Evolutionary conservation across 2,329 filamentous ascomycete species (phyloP), one percentile per base, ranked within the genome.

Genomic region (Penicillium janthinellum): DNA sequence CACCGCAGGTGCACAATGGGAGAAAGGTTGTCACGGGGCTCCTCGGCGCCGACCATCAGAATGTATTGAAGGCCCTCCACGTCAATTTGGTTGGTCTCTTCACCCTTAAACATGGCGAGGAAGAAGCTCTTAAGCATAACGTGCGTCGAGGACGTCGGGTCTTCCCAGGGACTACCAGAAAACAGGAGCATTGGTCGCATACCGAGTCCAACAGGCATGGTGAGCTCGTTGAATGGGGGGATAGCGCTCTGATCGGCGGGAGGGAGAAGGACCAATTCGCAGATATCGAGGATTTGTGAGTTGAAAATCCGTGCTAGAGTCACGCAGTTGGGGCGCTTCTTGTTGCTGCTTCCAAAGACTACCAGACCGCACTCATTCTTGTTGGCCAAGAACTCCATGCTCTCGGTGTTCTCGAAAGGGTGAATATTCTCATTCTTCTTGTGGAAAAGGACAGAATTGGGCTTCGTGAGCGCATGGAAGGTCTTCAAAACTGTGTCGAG

Each of bases 31-130:
- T 77, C 75, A 15, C 74, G 75, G 14, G 78, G 75, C 66, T 94
- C 90, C 67, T 90, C 88, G 4, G 91, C 92, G 31, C 85, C 88
- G 67, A 97, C 85, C 71, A 88, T 89, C 61, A 99, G 85, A 67
- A 96, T 84, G 79, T 96, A 96, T 78, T 96, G 93, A 72, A 99
- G 79, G 20, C 95, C 95, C 78, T 96, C 92, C 56, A 98, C 94
- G 78, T 99, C 95, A 59, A 99, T 88, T 79, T 91, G 91, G 72
- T 88, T 84, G 14, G 88, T 84, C 61, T 88, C 85, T 69, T 92
- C 89, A 48, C 92, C 93, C 75, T 89, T 89, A 84, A 99, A 98
- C 73, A 98, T 88, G 78, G 99, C 95, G 62, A 91, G 80, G 61
- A 99, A 85, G 74, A 98, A 82, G 74, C 86, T 91, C 83, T 96